A percentile compares a stretch with the other conserved stretches of the same genome.
Conservation (phyloP, 768 basidiomycete species). For the Tulasnella sp. region DNA sequence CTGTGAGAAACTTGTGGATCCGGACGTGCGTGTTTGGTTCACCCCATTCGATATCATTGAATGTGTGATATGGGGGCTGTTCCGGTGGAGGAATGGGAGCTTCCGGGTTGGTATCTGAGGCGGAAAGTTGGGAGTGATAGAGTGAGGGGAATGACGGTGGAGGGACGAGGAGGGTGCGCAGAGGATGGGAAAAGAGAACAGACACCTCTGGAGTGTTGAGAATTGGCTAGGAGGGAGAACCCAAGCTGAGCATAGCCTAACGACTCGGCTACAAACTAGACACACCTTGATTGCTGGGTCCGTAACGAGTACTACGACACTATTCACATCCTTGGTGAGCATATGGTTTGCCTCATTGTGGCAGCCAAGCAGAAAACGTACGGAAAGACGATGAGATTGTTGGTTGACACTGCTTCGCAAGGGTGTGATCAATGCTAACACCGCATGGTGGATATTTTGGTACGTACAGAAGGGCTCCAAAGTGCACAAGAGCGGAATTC, state of each 20-base stretch:
- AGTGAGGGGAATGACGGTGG: conserved; percentile 35
- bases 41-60: conserved; percentile 51
- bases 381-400: conserved; percentile 78
- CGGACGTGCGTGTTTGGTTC: conserved; percentile 49
- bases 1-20: conserved; percentile 79
- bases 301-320: conserved; percentile 80
- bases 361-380: conserved; percentile 42
- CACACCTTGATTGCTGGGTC: conserved; percentile 68
- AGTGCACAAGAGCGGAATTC: conserved; percentile 70
- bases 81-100: conserved; percentile 37
- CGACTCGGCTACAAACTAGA: not conserved
- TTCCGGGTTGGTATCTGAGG: conserved; percentile 30
- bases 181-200: conserved; percentile 80
- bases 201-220: conserved; percentile 76
- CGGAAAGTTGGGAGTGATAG: conserved; percentile 37
- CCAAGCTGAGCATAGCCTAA: not conserved
- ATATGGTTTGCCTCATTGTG: not conserved
- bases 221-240: conserved; percentile 53
- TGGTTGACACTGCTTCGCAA: conserved; percentile 50
- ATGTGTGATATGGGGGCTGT: conserved; percentile 57
- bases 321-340: conserved; percentile 36
- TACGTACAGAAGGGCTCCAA: conserved; percentile 60
- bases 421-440: not conserved
- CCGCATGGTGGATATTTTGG: not conserved
- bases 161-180: conserved; percentile 60